Conservation (phyloP, 2,329 filamentous ascomycete species). For the Paracoccidioides lutzii region DNA sequence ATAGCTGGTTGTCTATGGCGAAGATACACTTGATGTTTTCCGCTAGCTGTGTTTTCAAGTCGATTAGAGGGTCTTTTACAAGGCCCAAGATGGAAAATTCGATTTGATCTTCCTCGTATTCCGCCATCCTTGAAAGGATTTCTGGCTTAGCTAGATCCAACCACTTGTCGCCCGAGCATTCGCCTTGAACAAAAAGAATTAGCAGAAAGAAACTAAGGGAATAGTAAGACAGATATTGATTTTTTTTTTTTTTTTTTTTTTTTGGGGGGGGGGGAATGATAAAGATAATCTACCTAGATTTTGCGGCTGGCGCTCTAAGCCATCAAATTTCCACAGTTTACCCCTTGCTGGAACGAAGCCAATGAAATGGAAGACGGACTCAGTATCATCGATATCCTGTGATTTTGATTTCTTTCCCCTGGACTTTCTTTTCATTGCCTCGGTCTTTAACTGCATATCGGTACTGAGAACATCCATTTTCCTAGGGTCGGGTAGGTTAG, state of each 20-base stretch:
- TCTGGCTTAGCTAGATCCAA: slow-evolving; percentile 49
- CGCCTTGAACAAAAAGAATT: slow-evolving; percentile 16
- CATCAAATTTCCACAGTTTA: slow-evolving; percentile 78
- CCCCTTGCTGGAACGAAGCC: slow-evolving; percentile 70
- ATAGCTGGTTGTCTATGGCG: slow-evolving; percentile 22
- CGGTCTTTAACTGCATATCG: slow-evolving; percentile 48
- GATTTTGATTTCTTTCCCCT: slow-evolving; percentile 23
- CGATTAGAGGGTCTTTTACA: slow-evolving; percentile 50
- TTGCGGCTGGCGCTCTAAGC: slow-evolving; percentile 59
- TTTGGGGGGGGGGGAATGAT: not conserved
- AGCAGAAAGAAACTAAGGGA: not conserved
- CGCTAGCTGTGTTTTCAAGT: slow-evolving; percentile 33
- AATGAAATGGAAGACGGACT: slow-evolving; percentile 74
- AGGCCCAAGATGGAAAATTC: slow-evolving; percentile 70
- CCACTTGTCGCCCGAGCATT: slow-evolving; percentile 48
- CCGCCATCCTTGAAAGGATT: slow-evolving; percentile 54
- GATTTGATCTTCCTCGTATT: slow-evolving; percentile 51
- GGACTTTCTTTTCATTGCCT: slow-evolving; percentile 28
- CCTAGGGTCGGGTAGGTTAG: slow-evolving; percentile 24
- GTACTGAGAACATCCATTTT: slow-evolving; percentile 64
- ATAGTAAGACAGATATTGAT: not conserved
- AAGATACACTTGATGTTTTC: slow-evolving; percentile 35
- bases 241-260: not conserved
- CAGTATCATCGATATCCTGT: slow-evolving; percentile 36
- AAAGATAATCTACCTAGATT: slow-evolving; percentile 39